These are phyloP conservation scores for Dendrobium chrysotoxum DNA, from an alignment of 106 monocot genomes.

Conservation along the genomic window DNA sequence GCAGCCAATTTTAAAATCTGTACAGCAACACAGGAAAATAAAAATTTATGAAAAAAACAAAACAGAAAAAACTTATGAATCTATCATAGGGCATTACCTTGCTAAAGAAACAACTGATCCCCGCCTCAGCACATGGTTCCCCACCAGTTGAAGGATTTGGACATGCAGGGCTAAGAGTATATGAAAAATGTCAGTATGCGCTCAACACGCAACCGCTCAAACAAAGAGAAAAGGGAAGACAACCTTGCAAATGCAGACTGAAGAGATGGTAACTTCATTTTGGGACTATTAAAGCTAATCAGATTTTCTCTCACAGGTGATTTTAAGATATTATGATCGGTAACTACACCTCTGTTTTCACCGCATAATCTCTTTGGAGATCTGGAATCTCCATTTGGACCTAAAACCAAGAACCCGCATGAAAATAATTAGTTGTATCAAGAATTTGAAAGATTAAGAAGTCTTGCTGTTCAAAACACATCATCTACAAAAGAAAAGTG, in stretches of 20 bases:
- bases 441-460: neutral
- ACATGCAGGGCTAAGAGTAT: slow-evolving; percentile 58
- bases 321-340: slow-evolving; percentile 56
- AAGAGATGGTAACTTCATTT: slow-evolving; percentile 67
- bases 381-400: slow-evolving; percentile 31
- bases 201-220: neutral
- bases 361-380: slow-evolving; percentile 60
- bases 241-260: slow-evolving; percentile 98
- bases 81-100: slow-evolving; percentile 39
- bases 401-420: neutral
- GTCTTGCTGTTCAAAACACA: neutral
- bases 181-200: slow-evolving; percentile 2
- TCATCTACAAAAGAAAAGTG: neutral
- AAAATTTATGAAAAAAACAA: slow-evolving; percentile 1
- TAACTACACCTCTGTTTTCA: slow-evolving; percentile 42
- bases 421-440: neutral
- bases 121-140: slow-evolving; percentile 79
- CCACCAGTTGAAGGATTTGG: slow-evolving; percentile 68
- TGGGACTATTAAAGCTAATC: slow-evolving; percentile 34
- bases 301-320: slow-evolving; percentile 63
- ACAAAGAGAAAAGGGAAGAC: slow-evolving; percentile 7
- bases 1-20: slow-evolving; percentile 88
- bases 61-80: neutral
- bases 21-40: neutral
- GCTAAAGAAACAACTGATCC: slow-evolving; percentile 64